Conservation (phyloP, 257 asterid genomes). For the Scutellaria baicalensis region DNA sequence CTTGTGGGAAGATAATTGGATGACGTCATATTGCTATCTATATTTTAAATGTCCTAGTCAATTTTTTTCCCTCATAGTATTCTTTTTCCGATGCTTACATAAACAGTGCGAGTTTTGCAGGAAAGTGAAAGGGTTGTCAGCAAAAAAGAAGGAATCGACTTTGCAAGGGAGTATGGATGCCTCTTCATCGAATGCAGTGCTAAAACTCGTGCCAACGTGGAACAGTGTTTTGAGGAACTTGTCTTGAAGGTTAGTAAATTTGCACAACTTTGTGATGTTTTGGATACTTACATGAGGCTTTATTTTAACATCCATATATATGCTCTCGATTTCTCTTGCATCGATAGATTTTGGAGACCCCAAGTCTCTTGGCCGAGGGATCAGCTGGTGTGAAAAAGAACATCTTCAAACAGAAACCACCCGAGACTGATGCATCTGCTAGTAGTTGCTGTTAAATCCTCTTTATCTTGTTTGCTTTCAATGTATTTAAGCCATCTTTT, state of each 20-base stretch:
- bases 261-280: background rate
- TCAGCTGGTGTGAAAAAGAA: slow-evolving; percentile 67
- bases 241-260: slow-evolving; percentile 57
- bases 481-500: slow-evolving; percentile 13
- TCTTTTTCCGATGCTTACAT: background rate
- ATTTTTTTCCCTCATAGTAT: background rate
- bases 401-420: slow-evolving; percentile 90
- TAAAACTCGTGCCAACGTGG: slow-evolving; percentile 83
- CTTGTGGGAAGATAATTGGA: background rate
- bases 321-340: background rate
- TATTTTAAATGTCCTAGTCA: background rate
- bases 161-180: slow-evolving; percentile 87
- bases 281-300: background rate
- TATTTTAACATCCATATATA: background rate
- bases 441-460: slow-evolving; percentile 72
- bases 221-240: slow-evolving; percentile 95
- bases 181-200: slow-evolving; percentile 97
- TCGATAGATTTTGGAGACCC: slow-evolving; percentile 82
- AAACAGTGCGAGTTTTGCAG: slow-evolving; percentile 22
- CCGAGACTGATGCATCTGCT: slow-evolving; percentile 61
- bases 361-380: slow-evolving; percentile 81
- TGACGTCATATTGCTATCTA: background rate
- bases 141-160: slow-evolving; percentile 79
- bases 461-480: background rate
- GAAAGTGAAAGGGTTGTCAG: slow-evolving; percentile 85